Percentiles rank a stretch among this genome's conserved stretches.
These are phyloP conservation scores for Aaosphaeria arxii DNA, from an alignment of 2,329 filamentous ascomycete species.

Conservation along the genomic window DNA sequence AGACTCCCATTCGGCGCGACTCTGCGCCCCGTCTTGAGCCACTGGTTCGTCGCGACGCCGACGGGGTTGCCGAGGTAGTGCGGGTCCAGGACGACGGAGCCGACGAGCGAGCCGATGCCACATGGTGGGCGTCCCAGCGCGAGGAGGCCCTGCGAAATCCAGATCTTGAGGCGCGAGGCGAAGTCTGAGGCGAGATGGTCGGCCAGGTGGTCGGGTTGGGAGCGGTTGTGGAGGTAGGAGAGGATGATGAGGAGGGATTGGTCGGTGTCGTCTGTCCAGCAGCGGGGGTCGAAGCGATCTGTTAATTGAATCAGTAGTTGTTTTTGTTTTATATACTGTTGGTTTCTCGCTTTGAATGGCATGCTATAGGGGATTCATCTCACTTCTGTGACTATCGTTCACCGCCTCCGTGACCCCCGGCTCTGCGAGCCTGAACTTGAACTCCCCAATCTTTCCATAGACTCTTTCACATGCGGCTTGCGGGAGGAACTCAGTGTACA, in stretches of 20 bases:
- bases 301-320: not conserved
- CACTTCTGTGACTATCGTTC: constrained; percentile 46
- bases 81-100: constrained; percentile 41
- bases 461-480: constrained; percentile 27
- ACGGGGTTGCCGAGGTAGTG: constrained; percentile 43
- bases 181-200: constrained; percentile 37
- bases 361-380: constrained; percentile 16
- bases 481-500: constrained; percentile 55
- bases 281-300: constrained; percentile 26
- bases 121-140: constrained; percentile 48
- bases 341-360: not conserved
- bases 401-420: constrained; percentile 41
- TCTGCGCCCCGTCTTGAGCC: constrained; percentile 40
- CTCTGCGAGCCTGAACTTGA: constrained; percentile 40
- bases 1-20: constrained; percentile 52
- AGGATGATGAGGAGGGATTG: constrained; percentile 52
- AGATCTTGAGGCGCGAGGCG: constrained; percentile 46
- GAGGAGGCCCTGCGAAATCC: constrained; percentile 48
- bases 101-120: constrained; percentile 49
- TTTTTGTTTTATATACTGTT: not conserved
- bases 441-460: constrained; percentile 31
- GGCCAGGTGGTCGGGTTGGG: not conserved
- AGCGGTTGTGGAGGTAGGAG: constrained; percentile 41
- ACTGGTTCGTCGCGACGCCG: constrained; percentile 39
- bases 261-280: constrained; percentile 58